Conservation (phyloP, 2,329 filamentous ascomycete species). For the Ophioceras dolichostomum region DNA sequence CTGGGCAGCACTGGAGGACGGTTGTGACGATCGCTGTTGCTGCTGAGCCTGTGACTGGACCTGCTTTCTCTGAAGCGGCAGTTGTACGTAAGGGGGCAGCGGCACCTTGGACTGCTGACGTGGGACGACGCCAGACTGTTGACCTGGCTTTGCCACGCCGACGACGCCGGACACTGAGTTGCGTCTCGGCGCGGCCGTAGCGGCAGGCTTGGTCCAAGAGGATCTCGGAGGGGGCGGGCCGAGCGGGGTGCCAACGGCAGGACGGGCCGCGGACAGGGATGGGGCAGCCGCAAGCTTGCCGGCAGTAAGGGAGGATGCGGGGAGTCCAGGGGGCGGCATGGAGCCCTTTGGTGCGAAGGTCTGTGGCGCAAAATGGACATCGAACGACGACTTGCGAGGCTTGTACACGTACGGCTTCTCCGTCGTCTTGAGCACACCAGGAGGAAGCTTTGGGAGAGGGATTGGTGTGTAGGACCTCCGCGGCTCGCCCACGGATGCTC, state of each 20-base stretch:
- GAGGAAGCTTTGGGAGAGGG: conserved; percentile 12
- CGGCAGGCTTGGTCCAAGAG: neutral
- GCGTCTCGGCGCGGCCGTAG: neutral
- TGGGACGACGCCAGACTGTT: neutral
- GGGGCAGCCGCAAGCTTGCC: neutral
- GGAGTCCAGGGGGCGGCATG: conserved; percentile 1
- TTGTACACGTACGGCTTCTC: conserved; percentile 44
- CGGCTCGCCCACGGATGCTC: conserved; percentile 4
- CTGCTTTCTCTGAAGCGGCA: conserved; percentile 5
- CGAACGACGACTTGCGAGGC: conserved; percentile 22
- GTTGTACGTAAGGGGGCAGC: conserved; percentile 3
- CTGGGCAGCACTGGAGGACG: conserved; percentile 19
- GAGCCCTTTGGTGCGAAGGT: conserved; percentile 1
- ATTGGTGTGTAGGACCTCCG: conserved; percentile 11
- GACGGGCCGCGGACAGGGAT: neutral
- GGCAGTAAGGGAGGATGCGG: neutral
- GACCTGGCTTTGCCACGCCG: neutral
- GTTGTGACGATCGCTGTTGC: conserved; percentile 16
- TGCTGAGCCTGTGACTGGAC: conserved; percentile 5
- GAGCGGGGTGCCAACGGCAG: conserved; percentile 1
- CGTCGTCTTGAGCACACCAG: conserved; percentile 14
- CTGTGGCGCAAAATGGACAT: conserved; percentile 1
- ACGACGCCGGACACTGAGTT: neutral
- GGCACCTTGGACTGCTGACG: conserved; percentile 3
- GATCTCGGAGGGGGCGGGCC: conserved; percentile 2